Evolutionary conservation across 352 stramenopile species (phyloP), one percentile per base, ranked within the genome.

Genomic region (Phytophthora europaea): DNA sequence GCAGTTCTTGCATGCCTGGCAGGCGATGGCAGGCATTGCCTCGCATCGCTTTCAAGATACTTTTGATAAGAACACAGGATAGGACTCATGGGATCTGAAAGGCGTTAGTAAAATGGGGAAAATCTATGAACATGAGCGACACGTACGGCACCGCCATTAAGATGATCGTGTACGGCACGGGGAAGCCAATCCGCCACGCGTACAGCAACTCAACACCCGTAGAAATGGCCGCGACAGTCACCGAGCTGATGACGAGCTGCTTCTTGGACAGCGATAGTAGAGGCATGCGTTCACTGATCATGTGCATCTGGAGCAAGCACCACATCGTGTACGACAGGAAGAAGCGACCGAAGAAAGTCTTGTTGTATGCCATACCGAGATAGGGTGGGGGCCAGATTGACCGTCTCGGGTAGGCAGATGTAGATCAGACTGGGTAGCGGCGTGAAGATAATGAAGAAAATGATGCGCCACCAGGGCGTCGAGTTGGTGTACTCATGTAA

Each of bases 301-400:
- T 62, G 33, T 74, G 67, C 61, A 58, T 70, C 16, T 61, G 53
- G 18, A 70, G 31, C 13, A 69, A 51, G 20, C 67, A 70, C 45
- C 63, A 75, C 53, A 70, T 63, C n/a, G 64, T 58, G 61, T 66
- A 75, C 6, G 61, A 66, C 10, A 75, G 34, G 61, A 64, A 75
- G 33, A 75, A 70, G n/a, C 67, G 61, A 4, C 61, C 61, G 26
- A 65, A 75, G 53, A 75, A 75, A 20, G 43, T 64, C 8, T 75
- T 61, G 67, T 75, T 75, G 22, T 13, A 51, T 15, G 1, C 45
- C 53, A 70, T 70, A 26, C 54, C 63, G 16, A 64, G 40, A 22
- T 45, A 58, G 2, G 63, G 28, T 16, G 63, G 54, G 48, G 26
- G n/a, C 16, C 40, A 70, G 13, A 18, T 70, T 23, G 12, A 70